Evolutionary conservation across 73 alveolate genomes (phyloP).

Genomic region (Paramecium sexaurelia): DNA sequence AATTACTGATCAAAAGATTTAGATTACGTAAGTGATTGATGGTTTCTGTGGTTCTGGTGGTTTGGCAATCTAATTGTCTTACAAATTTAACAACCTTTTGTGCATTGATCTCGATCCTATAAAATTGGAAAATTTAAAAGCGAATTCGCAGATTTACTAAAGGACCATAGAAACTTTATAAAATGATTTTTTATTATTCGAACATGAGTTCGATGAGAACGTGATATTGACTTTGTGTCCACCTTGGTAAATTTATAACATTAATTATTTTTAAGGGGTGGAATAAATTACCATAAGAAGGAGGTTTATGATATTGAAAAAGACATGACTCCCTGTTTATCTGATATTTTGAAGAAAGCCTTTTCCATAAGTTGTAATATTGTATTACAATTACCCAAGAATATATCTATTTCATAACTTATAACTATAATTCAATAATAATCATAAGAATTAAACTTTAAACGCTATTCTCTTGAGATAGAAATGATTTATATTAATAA

Average conservation of each 20-base stretch:
- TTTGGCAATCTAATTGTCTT: constrained; percentile 71
- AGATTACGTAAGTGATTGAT: constrained; percentile 54
- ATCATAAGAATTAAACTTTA: not conserved
- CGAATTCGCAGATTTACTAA: constrained; percentile 66
- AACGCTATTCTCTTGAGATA: constrained; percentile 17
- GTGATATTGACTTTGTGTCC: constrained; percentile 72
- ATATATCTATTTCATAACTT: not conserved
- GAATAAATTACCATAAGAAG: constrained; percentile 65
- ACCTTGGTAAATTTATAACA: constrained; percentile 63
- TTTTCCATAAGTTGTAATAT: not conserved
- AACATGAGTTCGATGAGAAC: constrained; percentile 51
- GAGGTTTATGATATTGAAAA: not conserved
- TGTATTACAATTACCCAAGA: not conserved
- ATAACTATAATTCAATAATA: not conserved
- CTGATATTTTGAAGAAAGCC: not conserved
- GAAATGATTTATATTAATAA: constrained; percentile 42
- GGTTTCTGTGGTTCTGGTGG: constrained; percentile 84
- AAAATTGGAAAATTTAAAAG: constrained; percentile 68
- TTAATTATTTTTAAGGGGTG: constrained; percentile 54
- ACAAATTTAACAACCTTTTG: constrained; percentile 63
- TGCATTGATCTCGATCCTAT: constrained; percentile 73
- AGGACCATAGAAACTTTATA: constrained; percentile 58
- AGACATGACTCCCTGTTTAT: not conserved
- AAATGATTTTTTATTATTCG: constrained; percentile 54
- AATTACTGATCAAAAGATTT: not conserved